These are phyloP conservation scores for Rauvolfia tetraphylla DNA, from an alignment of 257 asterid species.

Conservation along the genomic window DNA sequence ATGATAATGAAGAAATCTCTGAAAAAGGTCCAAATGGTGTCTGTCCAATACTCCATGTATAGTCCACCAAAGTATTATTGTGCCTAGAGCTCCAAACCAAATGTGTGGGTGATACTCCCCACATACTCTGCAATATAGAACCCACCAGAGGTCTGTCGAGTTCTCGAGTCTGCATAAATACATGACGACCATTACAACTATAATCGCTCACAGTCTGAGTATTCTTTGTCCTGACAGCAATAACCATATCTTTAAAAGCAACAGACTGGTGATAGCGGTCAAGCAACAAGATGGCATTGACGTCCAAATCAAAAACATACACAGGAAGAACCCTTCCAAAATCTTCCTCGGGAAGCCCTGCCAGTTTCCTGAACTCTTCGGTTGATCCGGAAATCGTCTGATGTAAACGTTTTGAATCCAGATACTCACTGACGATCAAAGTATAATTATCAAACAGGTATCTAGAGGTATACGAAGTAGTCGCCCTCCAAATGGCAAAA, in stretches of 20 bases:
- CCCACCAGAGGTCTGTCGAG: constrained; percentile 90
- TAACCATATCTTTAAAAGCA: constrained; percentile 90
- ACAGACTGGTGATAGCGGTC: constrained; percentile 93
- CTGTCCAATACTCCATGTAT: constrained; percentile 92
- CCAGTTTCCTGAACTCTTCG: constrained; percentile 68
- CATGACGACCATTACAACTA: constrained; percentile 79
- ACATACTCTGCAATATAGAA: constrained; percentile 92
- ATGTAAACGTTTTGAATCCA: constrained; percentile 81
- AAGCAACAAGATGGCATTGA: constrained; percentile 50
- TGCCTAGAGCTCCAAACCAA: constrained; percentile 88
- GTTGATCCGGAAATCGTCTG: constrained; percentile 62
- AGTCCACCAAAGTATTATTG: constrained; percentile 68
- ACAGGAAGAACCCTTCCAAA: constrained; percentile 76
- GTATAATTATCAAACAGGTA: constrained; percentile 93
- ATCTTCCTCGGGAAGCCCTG: constrained; percentile 69
- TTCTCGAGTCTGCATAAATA: constrained; percentile 72
- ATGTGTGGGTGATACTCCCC: constrained; percentile 93
- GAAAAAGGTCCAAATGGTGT: constrained; percentile 97
- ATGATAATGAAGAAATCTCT: constrained; percentile 68
- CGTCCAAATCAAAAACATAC: constrained; percentile 80
- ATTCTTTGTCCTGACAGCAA: constrained; percentile 81
- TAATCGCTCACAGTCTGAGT: constrained; percentile 89
- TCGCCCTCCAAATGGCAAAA: constrained; percentile 73
- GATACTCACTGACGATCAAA: constrained; percentile 88
- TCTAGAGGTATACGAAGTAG: constrained; percentile 84